Conservation (phyloP, 108 stramenopile species). For the Cylindrotheca fusiformis region DNA sequence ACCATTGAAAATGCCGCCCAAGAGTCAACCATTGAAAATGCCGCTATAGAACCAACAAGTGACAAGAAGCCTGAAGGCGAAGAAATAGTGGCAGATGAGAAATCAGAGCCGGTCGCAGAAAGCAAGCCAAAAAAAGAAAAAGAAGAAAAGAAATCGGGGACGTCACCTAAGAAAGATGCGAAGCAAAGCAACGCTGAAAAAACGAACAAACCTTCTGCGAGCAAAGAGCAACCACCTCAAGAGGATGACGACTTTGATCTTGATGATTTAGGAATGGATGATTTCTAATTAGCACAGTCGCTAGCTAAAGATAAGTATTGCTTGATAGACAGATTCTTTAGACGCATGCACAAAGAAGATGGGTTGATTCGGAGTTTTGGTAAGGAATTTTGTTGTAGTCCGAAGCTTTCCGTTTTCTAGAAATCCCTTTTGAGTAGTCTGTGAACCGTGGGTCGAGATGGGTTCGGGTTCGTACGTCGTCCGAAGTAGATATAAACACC, state of each 20-base stretch:
- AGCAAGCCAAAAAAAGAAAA: neutral
- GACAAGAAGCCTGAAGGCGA: neutral
- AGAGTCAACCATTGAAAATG: neutral
- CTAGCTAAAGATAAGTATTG: too few species aligned
- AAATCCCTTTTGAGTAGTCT: too few species aligned
- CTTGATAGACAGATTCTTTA: too few species aligned
- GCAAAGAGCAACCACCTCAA: neutral
- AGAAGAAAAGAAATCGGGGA: conserved; percentile 12
- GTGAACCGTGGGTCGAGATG: too few species aligned
- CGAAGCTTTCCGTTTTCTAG: too few species aligned
- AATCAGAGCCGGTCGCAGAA: neutral
- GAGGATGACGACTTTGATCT: conserved; percentile 17
- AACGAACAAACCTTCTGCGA: conserved; percentile 2
- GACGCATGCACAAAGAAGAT: too few species aligned
- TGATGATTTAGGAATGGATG: conserved; percentile 37
- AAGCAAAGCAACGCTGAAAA: conserved; percentile 19
- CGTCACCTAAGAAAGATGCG: neutral
- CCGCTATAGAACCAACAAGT: neutral
- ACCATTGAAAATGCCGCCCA: neutral
- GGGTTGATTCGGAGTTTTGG: too few species aligned
- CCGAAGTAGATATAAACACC: too few species aligned
- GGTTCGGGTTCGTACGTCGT: too few species aligned
- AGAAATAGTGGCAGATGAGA: neutral
- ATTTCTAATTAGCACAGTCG: conserved; percentile 16
- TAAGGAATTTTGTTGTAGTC: too few species aligned